Base-by-base conservation (phyloP, 2,329 filamentous ascomycete genomes). In the Endoconidiophora polonica region DNA sequence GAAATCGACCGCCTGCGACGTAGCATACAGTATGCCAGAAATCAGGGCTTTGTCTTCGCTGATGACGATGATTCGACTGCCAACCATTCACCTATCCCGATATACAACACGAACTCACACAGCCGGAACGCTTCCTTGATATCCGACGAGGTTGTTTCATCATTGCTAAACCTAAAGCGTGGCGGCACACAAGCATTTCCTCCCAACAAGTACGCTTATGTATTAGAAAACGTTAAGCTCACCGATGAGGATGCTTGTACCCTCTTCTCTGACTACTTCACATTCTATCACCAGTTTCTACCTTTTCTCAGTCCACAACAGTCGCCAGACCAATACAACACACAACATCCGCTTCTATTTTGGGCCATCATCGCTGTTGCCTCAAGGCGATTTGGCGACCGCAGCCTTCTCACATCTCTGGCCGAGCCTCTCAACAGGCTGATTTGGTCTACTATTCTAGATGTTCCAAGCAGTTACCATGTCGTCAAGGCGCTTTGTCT, bases 321-420 rank as follows among this genome's bases (percentile, higher is more conserved):
- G 56, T 66, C 74, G 0, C 81, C 86, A 1, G 82, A 91, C 44
- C 70, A 78, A 52, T 91, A 85, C 61, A 83, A 83, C 59, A 74
- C 79, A 53, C 81, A 90, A 58, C 83, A 86, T 46, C 79, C 80
- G 3, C 70, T 94, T 12, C 73, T 94, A 1, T 94, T 94, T 64
- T 94, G 87, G 87, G 76, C 83, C 44, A 81, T 90, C 53, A 70
- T 88, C 43, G 76, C 82, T 36, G 79, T 87, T 50, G 83, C 83
- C 20, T 77, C 83, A 40, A 77, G 84, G 47, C 79, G 83, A 38
- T 87, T 81, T 59, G 66, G 70, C 1, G 80, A 83, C 54, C 74
- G 74, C 1, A 71, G 69, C 12, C 69, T 88, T 29, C 70, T 90
- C 49, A 77, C 74, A 43, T 76, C 79, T 50, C 69, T 90, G 6